Evolutionary conservation across 1,139 yeast species (phyloP).

Genomic region (Candida labiduridarum): DNA sequence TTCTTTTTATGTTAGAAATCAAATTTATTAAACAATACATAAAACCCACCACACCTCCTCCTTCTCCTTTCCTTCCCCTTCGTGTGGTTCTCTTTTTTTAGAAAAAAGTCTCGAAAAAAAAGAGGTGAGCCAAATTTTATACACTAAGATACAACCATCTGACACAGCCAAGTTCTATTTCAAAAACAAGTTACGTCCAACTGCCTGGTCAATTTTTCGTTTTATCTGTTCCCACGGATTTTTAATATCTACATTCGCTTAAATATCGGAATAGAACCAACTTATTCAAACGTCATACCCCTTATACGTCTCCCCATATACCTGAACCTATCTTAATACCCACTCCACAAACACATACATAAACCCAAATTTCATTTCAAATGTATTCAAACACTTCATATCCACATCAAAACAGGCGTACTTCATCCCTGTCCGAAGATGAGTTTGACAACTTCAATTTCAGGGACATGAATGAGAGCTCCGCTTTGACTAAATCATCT

Average conservation of each 20-base stretch:
- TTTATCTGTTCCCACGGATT: not conserved
- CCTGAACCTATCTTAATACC: not conserved
- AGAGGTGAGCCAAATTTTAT: not conserved
- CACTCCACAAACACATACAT: not conserved
- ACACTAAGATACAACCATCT: not conserved
- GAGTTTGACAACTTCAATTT: conserved; percentile 3
- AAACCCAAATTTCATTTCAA: no score
- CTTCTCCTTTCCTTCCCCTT: not conserved
- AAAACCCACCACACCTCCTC: not conserved
- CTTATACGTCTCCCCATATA: not conserved
- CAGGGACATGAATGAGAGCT: conserved; percentile 1
- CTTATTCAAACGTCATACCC: not conserved
- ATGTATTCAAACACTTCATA: conserved; percentile 3
- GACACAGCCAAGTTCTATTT: not conserved
- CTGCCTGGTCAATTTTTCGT: not conserved
- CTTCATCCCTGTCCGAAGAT: conserved; percentile 2
- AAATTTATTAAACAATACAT: not conserved
- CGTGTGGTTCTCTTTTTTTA: no score
- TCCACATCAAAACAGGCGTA: not conserved
- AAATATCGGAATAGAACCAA: not conserved
- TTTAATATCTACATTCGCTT: not conserved
- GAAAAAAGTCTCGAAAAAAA: no score
- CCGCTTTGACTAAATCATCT: conserved; percentile 1
- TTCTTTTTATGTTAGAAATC: not conserved
- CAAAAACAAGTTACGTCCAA: not conserved